Percentiles rank a stretch among this genome's conserved stretches.
Evolutionary conservation across 2,329 filamentous ascomycete genomes (phyloP).

Genomic region (Claviceps sp.): DNA sequence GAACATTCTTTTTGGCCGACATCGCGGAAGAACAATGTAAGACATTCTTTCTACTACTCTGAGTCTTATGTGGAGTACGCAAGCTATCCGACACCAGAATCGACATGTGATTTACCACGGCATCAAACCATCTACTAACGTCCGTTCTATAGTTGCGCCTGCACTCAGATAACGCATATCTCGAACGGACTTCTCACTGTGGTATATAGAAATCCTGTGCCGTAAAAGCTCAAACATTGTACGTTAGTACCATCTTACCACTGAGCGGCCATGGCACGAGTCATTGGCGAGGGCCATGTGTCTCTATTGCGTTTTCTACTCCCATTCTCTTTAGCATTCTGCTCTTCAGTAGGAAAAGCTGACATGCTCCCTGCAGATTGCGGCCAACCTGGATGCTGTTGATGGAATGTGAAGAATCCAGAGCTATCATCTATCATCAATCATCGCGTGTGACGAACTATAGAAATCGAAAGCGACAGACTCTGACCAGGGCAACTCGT

Average conservation of each 20-base stretch:
- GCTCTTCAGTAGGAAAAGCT: background rate
- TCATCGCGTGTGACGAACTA: slow-evolving; percentile 2
- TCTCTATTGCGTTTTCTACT: background rate
- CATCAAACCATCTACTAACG: background rate
- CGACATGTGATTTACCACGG: background rate
- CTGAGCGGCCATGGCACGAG: background rate
- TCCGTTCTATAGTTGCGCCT: background rate
- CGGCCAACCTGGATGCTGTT: background rate
- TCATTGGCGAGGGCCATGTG: background rate
- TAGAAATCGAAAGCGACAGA: slow-evolving; percentile 8
- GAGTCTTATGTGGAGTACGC: background rate
- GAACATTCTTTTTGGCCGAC: background rate
- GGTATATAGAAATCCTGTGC: background rate
- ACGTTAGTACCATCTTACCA: background rate
- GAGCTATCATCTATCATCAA: slow-evolving; percentile 3
- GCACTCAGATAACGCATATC: background rate
- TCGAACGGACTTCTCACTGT: background rate
- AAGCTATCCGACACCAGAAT: background rate
- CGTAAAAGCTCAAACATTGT: background rate
- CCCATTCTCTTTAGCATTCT: background rate
- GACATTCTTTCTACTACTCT: background rate
- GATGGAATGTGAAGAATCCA: slow-evolving; percentile 1
- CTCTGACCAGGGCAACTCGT: slow-evolving; percentile 2
- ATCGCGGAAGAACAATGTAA: background rate
- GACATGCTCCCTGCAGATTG: background rate